Base-by-base conservation (phyloP, 495 filamentous ascomycete species). In the Barbatosphaeria neglecta region DNA sequence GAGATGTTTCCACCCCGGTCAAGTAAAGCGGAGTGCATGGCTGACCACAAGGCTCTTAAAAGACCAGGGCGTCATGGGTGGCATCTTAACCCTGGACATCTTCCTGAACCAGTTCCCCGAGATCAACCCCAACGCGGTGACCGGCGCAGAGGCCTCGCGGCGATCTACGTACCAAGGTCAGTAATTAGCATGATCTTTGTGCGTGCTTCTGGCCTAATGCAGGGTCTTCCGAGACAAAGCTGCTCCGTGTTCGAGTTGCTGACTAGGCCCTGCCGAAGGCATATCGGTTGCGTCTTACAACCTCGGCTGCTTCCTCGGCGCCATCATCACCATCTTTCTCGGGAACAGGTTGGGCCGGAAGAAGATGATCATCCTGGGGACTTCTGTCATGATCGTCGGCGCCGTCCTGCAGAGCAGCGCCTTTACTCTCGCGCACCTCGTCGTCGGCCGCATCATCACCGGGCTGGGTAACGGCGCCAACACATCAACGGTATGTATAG, bases 281-380 rank as follows among this genome's bases (percentile, higher is more conserved):
- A 73, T 84, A 40, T 68, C 77, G 0, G 72, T 80, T 28, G 77
- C 78, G 15, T 69, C 74, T 11, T 88, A 87, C 67, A 84, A 87
- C 54, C 50, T 87, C n/a, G 83, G 85, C 15, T 88, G 83, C 59
- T 86, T 89, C 61, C 55, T 79, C 43, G 83, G 85, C 16, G 78
- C 84, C 5, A 67, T 87, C 43, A 55, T 79, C 41, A 78, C 75
- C 9, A 82, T 89, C 49, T 84, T 79, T 56, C 71, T 87, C 45
- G 83, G 85, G 43, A 80, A 89, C 51, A 65, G 69, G 2, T 78
- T 87, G 15, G 85, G 84, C 17, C 76, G 85, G 11, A 77, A 76
- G 53, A 73, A 72, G 52, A 84, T 81, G 27, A 84, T 87, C 56
- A 80, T 87, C 46, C 47, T 79, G 16, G 83, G 84, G 17, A 81